Base-by-base conservation (phyloP, 768 basidiomycete species). In the Chalciporus piperatus region DNA sequence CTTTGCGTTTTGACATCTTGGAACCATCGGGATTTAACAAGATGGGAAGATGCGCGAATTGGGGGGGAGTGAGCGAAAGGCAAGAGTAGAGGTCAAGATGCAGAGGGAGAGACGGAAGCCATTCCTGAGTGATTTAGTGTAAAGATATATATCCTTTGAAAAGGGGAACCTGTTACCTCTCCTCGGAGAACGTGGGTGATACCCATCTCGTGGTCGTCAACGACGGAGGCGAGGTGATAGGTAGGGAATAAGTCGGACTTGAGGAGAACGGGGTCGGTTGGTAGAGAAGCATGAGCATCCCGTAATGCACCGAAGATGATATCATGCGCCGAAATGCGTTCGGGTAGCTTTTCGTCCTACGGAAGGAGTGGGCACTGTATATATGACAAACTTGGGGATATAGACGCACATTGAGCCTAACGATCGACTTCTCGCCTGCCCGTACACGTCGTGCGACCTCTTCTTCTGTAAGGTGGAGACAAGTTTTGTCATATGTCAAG, bases 141-240 rank as follows among this genome's bases (percentile, higher is more conserved):
- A 46, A 44, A 27, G 9, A 25, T 11, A 33, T 1, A n/a, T 39
- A 22, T 39, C 5, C 9, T 23, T 30, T 22, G 40, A 13, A n/a
- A 6, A 20, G 4, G 7, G 19, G 32, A 28, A 25, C 40, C 17
- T 57, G 76, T 25, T 50, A 86, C 94, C 80, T 98, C 95, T 45
- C 97, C 97, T 23, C 97, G 83, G 1, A 98, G 71, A 5, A 98
- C 95, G 70, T 98, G 97, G 0, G 93, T 92, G 20, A 99, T 92
- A 1, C 85, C 86, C 97, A 99, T 99, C 60, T 86, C 83, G 60
- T 93, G 84, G 70, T 99, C 97, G 59, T 99, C 97, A 0, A 96
- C 92, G 0, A 98, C 92, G 19, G 86, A 94, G 0, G 97, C 96
- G 5, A 99, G 79, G 57, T 98, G 97, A 65, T 99, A 99, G 0